Evolutionary conservation across 306 rosid genomes (phyloP), one percentile per base, ranked within the genome.

Genomic region (Gillenia trifoliata): DNA sequence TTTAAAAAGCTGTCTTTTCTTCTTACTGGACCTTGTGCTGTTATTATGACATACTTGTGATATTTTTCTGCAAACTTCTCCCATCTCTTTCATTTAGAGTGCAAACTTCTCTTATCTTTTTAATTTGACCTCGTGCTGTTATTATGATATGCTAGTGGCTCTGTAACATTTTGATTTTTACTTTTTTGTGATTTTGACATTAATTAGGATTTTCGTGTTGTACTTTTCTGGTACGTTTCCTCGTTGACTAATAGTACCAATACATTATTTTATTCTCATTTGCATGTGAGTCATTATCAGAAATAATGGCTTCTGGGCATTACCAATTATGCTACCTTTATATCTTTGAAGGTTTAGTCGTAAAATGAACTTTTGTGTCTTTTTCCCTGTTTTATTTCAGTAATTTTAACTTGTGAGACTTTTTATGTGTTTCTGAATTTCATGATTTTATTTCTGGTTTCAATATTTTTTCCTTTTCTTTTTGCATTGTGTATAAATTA

Each of bases 21-120:
- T 68, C 29, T 45, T 6, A 57, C 26, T 47, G 65, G 70, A 76
- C 40, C 64, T 71, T 31, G n/a, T 70, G 65, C 55, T 40, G n/a
- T 43, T 29, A 69, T 70, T 60, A 26, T 25, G 30, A 50, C 20
- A 31, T 75, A 71, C 33, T 3, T 23, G 10, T 34, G 19, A 12
- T 70, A 45, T 31, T 16, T 64, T 36, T 41, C 20, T 5, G 0
- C 61, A 59, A 8, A 36, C 62, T 70, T 29, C 26, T 54, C 28
- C 19, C 33, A 28, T 78, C 19, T 59, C n/a, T 59, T 17, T 60
- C 25, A 8, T 59, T 59, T 59, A 10, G 31, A 11, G 30, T 43
- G 25, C 11, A 5, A 45, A 45, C 6, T 69, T 38, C 31, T n/a
- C 3, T 49, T 45, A 13, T 23, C 16, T 61, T 30, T 59, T 16